Percentiles rank a stretch among this genome's conserved stretches.
These are phyloP conservation scores for Blastobotrys aristatus DNA, from an alignment of 1,139 yeast genomes.

Conservation along the genomic window DNA sequence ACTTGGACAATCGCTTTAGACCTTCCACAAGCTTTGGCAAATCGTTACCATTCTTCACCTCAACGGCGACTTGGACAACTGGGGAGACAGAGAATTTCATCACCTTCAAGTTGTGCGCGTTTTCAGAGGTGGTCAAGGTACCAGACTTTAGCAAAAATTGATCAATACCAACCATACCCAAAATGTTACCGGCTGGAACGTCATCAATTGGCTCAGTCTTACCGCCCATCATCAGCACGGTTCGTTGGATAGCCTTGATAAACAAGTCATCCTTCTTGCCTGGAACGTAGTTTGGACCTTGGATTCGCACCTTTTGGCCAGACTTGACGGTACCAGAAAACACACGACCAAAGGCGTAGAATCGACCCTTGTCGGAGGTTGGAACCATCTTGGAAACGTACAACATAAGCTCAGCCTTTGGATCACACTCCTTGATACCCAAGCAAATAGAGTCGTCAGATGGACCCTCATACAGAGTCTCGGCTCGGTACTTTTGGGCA, in stretches of 20 bases:
- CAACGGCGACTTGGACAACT: slow-evolving; percentile 99
- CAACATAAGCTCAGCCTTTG: slow-evolving; percentile 96
- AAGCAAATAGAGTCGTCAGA: slow-evolving; percentile 84
- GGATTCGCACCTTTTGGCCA: slow-evolving; percentile 99
- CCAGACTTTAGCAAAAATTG: slow-evolving; percentile 99
- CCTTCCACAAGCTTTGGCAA: slow-evolving; percentile 99
- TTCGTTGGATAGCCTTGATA: slow-evolving; percentile 97
- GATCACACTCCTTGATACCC: slow-evolving; percentile 98
- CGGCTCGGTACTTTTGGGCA: slow-evolving; percentile 99
- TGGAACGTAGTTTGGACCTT: slow-evolving; percentile 99
- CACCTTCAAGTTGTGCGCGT: slow-evolving; percentile 99
- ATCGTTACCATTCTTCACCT: slow-evolving; percentile 98
- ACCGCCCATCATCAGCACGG: slow-evolving; percentile 99
- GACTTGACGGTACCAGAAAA: slow-evolving; percentile 99
- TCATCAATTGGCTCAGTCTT: slow-evolving; percentile 96
- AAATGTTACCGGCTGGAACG: slow-evolving; percentile 99
- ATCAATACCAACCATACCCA: slow-evolving; percentile 99
- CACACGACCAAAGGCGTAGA: slow-evolving; percentile 99
- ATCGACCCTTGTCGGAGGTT: slow-evolving; percentile 99
- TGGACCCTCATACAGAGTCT: slow-evolving; percentile 99
- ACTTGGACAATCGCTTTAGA: slow-evolving; percentile 98
- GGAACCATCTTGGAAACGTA: slow-evolving; percentile 99
- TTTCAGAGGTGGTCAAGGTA: slow-evolving; percentile 95
- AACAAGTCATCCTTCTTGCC: slow-evolving; percentile 98
- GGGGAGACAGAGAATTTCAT: slow-evolving; percentile 99